Evolutionary conservation across 371 early-diverging fungal genomes (phyloP), one percentile per base, ranked within the genome.

Genomic region (Smittium culicis): DNA sequence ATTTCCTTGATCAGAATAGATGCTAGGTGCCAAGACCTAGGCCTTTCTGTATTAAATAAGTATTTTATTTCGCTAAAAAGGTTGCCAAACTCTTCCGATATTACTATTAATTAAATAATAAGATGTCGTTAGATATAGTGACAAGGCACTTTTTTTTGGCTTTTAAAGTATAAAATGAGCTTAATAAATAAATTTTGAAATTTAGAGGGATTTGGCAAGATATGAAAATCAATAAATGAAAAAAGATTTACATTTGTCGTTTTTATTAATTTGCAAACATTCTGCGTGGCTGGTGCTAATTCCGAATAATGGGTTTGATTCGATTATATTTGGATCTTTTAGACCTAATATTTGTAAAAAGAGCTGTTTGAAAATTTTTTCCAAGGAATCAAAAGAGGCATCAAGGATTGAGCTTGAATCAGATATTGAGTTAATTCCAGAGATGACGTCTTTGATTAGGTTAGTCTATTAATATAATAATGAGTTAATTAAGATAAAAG

Each of bases 21-120:
- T 5, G 77, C 71, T 1, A 71, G 70, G 27, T 72, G 71, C 77
- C 77, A 76, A 0, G 76, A 76, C 28, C 77, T 67, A 5, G 76
- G 77, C 35, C 77, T 64, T 56, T 76, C 68, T 28, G 72, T 65
- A 65, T 77, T 69, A 60, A 76, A 75, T 61, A 76, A 35, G 24
- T 28, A 35, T 45, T 64, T 64, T 35, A 64, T n/a, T 54, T 35
- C 24, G 2, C 20, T 17, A 25, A 35, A 17, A 20, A 34, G 27
- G 14, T 11, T 64, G 3, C 34, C 29, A 16, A 64, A 35, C 20
- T 34, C 30, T 25, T 64, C 54, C 2, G 29, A 57, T 3, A 57
- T n/a, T 16, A 57, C 14, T 57, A 57, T 5, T 16, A 27, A 57
- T 57, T 64, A 29, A 34, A n/a, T n/a, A n/a, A n/a, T n/a, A n/a